Evolutionary conservation across 805 yeast species (phyloP).

Genomic region (Kodamaea leandrae): DNA sequence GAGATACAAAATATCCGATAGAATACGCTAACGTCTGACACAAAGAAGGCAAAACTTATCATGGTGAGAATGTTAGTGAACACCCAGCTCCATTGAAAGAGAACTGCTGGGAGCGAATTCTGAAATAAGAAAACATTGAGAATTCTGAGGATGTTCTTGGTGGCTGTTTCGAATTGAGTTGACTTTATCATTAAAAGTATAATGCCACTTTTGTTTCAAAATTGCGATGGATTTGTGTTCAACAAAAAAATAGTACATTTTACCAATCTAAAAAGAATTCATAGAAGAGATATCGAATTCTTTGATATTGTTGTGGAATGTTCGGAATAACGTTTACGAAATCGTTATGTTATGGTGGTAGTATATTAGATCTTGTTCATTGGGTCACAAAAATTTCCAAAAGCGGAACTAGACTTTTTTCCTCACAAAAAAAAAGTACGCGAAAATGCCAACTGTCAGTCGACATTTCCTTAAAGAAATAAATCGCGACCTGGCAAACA

Average conservation of each 20-base stretch:
- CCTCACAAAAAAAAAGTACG: not conserved
- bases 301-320: too few species aligned
- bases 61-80: slow-evolving; percentile 10
- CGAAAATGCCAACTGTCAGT: slow-evolving; percentile 4
- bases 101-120: not conserved
- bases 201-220: too few species aligned
- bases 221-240: slow-evolving; percentile 1
- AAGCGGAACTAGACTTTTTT: not conserved
- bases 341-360: too few species aligned
- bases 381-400: not conserved
- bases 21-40: not conserved
- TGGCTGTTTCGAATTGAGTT: too few species aligned
- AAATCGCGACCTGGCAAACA: not conserved
- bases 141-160: not conserved
- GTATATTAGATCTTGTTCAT: not conserved
- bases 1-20: slow-evolving; percentile 13
- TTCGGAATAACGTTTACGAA: too few species aligned
- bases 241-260: not conserved
- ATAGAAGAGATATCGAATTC: too few species aligned
- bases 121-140: not conserved
- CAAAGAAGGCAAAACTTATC: not conserved
- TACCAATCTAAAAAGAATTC: too few species aligned
- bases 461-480: not conserved
- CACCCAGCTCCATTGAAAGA: slow-evolving; percentile 2
- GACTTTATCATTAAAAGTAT: too few species aligned